Percentiles rank a stretch among this genome's conserved stretches.
These are phyloP conservation scores for Penicillium turbatum DNA, from an alignment of 495 filamentous ascomycete species.

Conservation along the genomic window DNA sequence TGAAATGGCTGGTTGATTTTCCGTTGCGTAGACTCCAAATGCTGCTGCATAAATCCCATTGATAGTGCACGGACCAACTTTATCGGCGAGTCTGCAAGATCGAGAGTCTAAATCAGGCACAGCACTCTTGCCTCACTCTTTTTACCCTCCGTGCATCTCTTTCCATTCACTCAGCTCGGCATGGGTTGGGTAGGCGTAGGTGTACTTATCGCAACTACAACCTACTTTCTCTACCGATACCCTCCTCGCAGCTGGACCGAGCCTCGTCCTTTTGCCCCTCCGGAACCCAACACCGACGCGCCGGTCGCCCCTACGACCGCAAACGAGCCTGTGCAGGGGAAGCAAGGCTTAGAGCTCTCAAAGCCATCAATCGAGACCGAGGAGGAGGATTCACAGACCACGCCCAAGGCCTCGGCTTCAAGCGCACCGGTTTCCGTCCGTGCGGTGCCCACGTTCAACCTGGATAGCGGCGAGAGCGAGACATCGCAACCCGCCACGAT, in stretches of 20 bases:
- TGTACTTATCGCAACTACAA: conserved; percentile 31
- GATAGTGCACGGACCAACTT: conserved; percentile 21
- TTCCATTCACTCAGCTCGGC: conserved; percentile 5
- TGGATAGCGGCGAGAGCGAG: conserved; percentile 17
- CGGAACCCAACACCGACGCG: conserved; percentile 21
- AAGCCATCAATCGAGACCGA: conserved; percentile 11
- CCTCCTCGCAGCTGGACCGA: conserved; percentile 25
- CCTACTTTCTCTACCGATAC: conserved; percentile 33
- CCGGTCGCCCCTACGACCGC: conserved; percentile 7
- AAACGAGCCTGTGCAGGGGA: conserved; percentile 7
- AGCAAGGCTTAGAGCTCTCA: conserved; percentile 6
- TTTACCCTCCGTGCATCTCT: neutral
- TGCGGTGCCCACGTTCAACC: conserved; percentile 33
- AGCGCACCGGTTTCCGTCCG: conserved; percentile 23
- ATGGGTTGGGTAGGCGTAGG: conserved; percentile 41
- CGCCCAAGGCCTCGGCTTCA: conserved; percentile 45
- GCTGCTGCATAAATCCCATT: neutral
- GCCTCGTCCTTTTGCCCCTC: conserved; percentile 12
- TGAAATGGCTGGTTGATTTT: neutral
- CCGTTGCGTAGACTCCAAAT: neutral
- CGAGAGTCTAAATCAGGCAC: conserved; percentile 3
- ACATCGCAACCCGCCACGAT: conserved; percentile 6
- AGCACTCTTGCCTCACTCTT: neutral
- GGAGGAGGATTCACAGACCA: conserved; percentile 38
- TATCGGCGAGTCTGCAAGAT: conserved; percentile 13